phyloP scores from a whole-genome alignment of 169 alveolate genomes.

The Plasmodium reichenowi region DNA sequence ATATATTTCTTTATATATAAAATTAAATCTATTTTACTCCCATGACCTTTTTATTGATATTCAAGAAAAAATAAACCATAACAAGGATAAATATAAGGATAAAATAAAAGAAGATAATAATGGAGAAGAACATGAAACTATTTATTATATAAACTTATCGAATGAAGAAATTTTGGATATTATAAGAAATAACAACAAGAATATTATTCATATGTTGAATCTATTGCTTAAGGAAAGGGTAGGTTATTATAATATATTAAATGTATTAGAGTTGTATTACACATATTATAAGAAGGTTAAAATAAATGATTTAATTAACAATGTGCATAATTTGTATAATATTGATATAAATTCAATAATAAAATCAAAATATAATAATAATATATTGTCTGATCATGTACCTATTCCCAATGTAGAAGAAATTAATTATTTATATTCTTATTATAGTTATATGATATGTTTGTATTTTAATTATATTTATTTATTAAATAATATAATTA shows the following conservation, averaged over 20 bases:
- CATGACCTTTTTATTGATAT: slow-evolving; percentile 1
- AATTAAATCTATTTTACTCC: slow-evolving; percentile 34
- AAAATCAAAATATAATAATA: background rate
- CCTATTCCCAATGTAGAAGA: too few species aligned
- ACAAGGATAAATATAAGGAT: background rate
- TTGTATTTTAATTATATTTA: slow-evolving; percentile 31
- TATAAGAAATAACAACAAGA: slow-evolving; percentile 39
- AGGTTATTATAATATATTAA: slow-evolving; percentile 1
- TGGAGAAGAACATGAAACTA: background rate
- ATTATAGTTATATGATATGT: slow-evolving; percentile 49
- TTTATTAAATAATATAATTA: slow-evolving; percentile 48
- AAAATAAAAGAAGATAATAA: too few species aligned
- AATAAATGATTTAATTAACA: slow-evolving; percentile 39
- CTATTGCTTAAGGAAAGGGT: background rate
- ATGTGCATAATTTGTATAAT: background rate
- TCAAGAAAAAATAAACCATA: slow-evolving; percentile 15
- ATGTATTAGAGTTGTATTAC: slow-evolving; percentile 16
- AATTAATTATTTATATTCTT: background rate
- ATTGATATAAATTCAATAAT: too few species aligned
- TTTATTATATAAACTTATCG: slow-evolving; percentile 47
- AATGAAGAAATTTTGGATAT: slow-evolving; percentile 50
- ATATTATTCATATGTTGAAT: slow-evolving; percentile 4
- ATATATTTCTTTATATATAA: slow-evolving; percentile 48
- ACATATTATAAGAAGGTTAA: slow-evolving; percentile 38
- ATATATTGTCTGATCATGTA: background rate